phyloP scores from a whole-genome alignment of 805 yeast species.

The Yamadazyma nakazawae region DNA sequence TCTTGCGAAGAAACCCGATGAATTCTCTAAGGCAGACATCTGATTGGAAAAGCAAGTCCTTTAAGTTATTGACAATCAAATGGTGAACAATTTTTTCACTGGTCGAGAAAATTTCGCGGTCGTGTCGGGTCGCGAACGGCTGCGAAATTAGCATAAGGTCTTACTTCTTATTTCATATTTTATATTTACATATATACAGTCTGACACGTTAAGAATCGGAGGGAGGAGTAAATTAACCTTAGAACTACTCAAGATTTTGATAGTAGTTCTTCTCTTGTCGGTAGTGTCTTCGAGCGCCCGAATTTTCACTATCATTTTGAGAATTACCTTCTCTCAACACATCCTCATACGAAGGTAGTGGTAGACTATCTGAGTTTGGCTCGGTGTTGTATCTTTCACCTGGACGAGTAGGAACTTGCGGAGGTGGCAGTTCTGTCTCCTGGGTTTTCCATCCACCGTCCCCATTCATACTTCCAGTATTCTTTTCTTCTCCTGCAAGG shows the following conservation, averaged over 20 bases:
- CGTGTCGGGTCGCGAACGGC: not conserved
- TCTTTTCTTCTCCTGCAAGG: constrained; percentile 5
- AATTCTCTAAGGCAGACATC: constrained; percentile 19
- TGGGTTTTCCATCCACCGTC: not conserved
- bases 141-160: not conserved
- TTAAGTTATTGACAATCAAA: not conserved
- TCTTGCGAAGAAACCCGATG: constrained; percentile 38
- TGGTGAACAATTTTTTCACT: constrained; percentile 8
- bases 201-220: not conserved
- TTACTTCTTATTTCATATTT: not conserved
- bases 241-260: constrained; percentile 17
- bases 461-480: not conserved
- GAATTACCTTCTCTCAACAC: constrained; percentile 28
- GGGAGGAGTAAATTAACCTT: not conserved
- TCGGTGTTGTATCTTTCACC: not conserved
- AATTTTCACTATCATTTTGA: constrained; percentile 32
- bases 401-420: constrained; percentile 2
- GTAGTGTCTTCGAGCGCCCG: constrained; percentile 31
- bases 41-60: not conserved
- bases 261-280: constrained; percentile 29
- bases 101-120: constrained; percentile 8
- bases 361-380: constrained; percentile 9
- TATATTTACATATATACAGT: not conserved
- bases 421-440: constrained; percentile 3
- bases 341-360: constrained; percentile 38